Conservation (phyloP, 2,329 filamentous ascomycete species). For the Venturia asperata region DNA sequence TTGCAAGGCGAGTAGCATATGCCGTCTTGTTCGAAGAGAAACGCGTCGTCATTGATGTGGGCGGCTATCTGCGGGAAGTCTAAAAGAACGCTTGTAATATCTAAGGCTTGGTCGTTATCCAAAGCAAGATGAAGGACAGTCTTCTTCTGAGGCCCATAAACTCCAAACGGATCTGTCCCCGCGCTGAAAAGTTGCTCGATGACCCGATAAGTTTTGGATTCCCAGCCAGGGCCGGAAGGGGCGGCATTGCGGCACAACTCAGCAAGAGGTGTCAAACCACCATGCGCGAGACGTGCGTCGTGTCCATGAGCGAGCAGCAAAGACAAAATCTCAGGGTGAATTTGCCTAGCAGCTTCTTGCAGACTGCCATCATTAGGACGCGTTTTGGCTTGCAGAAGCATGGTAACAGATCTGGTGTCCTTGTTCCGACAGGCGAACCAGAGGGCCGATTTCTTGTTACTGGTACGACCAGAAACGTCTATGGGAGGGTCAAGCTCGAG, state of each 20-base stretch:
- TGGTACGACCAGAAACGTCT: neutral
- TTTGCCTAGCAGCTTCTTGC: constrained; percentile 6
- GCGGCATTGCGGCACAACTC: constrained; percentile 12
- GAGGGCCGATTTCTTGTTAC: constrained; percentile 10
- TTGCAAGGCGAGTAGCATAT: constrained; percentile 4
- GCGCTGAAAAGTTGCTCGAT: constrained; percentile 1
- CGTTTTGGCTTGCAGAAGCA: constrained; percentile 5
- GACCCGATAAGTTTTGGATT: constrained; percentile 10
- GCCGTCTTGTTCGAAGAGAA: constrained; percentile 13
- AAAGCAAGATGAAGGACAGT: constrained; percentile 18
- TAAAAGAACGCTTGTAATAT: constrained; percentile 11
- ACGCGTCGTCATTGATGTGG: constrained; percentile 14
- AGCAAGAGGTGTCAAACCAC: constrained; percentile 15
- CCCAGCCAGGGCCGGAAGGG: neutral
- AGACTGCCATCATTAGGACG: constrained; percentile 17
- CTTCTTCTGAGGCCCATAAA: constrained; percentile 3
- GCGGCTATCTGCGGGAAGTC: constrained; percentile 14
- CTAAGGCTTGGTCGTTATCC: constrained; percentile 9
- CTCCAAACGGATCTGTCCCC: neutral
- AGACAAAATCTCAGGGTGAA: neutral
- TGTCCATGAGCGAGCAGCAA: constrained; percentile 11
- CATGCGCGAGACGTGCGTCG: constrained; percentile 7
- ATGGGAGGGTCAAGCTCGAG: constrained; percentile 4
- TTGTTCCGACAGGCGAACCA: neutral
- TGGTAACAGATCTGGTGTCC: neutral